Conservation (phyloP, 23 red algal genomes). For the Gracilaria caudata region DNA sequence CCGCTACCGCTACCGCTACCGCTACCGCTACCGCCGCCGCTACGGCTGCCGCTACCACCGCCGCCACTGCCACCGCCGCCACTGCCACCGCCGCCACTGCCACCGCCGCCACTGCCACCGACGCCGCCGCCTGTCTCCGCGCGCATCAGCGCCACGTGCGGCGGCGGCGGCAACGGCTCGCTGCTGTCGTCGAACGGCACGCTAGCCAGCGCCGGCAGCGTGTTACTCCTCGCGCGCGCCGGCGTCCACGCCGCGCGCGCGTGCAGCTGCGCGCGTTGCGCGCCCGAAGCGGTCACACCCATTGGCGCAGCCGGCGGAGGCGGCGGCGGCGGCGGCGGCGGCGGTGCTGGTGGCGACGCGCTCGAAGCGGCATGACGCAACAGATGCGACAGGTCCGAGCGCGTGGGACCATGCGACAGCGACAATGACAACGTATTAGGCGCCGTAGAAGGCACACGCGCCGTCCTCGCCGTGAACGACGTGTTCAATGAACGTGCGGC, state of each 20-base stretch:
- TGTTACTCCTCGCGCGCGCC: neutral
- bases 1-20: neutral
- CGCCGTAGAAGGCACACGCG: slow-evolving; percentile 2
- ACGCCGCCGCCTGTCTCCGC: neutral
- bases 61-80: neutral
- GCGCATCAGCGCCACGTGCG: neutral
- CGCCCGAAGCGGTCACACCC: neutral
- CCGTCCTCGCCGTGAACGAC: neutral
- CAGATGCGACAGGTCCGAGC: slow-evolving; percentile 45
- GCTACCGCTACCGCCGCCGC: neutral
- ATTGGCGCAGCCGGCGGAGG: too few relatives aligned
- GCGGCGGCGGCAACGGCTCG: slow-evolving; percentile 7
- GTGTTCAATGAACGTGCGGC: slow-evolving; percentile 4
- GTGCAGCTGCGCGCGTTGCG: neutral
- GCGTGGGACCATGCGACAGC: slow-evolving; percentile 28
- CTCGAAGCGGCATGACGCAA: neutral
- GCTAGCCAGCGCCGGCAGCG: neutral
- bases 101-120: neutral
- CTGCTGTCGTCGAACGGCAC: neutral
- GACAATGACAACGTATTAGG: neutral
- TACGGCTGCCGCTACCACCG: neutral
- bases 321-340: neutral
- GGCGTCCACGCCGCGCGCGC: neutral
- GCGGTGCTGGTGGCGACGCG: neutral
- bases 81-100: neutral